Evolutionary conservation across 805 yeast genomes (phyloP), one percentile per base, ranked within the genome.

Genomic region (Yamadazyma insecticola): DNA sequence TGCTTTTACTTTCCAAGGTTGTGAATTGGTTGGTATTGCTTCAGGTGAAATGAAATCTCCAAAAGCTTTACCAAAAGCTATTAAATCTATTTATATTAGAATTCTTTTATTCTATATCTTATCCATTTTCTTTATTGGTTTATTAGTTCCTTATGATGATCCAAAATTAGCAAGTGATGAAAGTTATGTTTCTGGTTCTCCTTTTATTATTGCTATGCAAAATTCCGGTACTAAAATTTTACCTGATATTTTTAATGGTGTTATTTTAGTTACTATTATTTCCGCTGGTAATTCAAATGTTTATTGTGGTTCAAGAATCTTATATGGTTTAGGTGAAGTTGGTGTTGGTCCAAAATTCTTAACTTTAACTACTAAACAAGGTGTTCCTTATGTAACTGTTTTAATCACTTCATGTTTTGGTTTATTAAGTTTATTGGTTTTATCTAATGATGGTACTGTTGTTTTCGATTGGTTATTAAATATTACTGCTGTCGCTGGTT

Each of bases 221-320:
- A 79, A 78, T 56, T 70, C 79, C 4, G 87, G 86, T 19, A 81
- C 88, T 13, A 62, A 63, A 37, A 70, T 78, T 3, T 59, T 82
- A 37, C 85, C 88, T 27, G 69, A 74, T 48, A 77, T 82, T 32
- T 78, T 82, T 57, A 82, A 82, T 51, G 89, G 81, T 12, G 80
- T 81, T 31, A 75, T 82, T 39, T 51, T 82, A 28, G 43, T 70
- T 14, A 78, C 89, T 12, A 73, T 81, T 35, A 68, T 80, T 29
- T 81, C 89, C n/a, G 88, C 90, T 16, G 90, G 80, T 51, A 82
- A 82, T 60, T 80, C 88, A 10, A 78, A 80, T 50, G 67, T 81
- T 18, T 81, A 81, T 56, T 75, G 78, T 43, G 81, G 86, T 24
- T 80, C 88, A 3, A 66, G 92, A 58, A 65, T 78, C 25, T 52